Evolutionary conservation across 345 rosid species (phyloP).

Genomic region (Populus euphratica): DNA sequence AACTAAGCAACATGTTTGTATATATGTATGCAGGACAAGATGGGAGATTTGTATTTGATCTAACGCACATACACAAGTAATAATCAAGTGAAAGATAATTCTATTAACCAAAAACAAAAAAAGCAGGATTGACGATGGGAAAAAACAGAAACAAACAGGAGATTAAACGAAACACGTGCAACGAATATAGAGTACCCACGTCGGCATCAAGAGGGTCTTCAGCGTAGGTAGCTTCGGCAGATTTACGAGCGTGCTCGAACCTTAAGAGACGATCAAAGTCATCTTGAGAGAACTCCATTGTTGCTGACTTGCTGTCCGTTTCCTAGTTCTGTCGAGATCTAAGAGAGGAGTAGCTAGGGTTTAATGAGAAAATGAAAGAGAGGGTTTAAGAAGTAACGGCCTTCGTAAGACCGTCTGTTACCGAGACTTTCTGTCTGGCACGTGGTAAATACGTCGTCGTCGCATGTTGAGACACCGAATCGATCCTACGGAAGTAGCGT

Average conservation of each 20-base stretch:
- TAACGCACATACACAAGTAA: neutral
- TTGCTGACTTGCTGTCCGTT: neutral
- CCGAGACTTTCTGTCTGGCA: neutral
- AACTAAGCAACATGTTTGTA: neutral
- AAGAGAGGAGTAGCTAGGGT: neutral
- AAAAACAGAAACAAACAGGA: neutral
- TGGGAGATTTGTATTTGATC: neutral
- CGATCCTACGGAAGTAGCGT: no score
- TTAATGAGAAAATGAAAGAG: neutral
- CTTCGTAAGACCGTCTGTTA: neutral
- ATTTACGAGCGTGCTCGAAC: conserved; percentile 52
- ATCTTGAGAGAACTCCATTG: conserved; percentile 54
- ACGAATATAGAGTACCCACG: conserved; percentile 26
- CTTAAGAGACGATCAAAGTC: conserved; percentile 54
- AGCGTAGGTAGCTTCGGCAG: conserved; percentile 50
- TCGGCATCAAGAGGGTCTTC: conserved; percentile 62
- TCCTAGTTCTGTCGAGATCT: neutral
- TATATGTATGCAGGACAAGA: neutral
- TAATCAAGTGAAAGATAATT: neutral
- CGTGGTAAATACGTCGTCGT: neutral
- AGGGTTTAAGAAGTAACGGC: neutral
- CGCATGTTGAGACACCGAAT: neutral
- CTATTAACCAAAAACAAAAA: neutral
- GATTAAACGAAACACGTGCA: neutral
- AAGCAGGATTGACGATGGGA: neutral